A percentile compares a stretch with the other conserved stretches of the same genome.
These are phyloP conservation scores for Kockovaella imperatae DNA, from an alignment of 768 basidiomycete genomes.

Conservation along the genomic window DNA sequence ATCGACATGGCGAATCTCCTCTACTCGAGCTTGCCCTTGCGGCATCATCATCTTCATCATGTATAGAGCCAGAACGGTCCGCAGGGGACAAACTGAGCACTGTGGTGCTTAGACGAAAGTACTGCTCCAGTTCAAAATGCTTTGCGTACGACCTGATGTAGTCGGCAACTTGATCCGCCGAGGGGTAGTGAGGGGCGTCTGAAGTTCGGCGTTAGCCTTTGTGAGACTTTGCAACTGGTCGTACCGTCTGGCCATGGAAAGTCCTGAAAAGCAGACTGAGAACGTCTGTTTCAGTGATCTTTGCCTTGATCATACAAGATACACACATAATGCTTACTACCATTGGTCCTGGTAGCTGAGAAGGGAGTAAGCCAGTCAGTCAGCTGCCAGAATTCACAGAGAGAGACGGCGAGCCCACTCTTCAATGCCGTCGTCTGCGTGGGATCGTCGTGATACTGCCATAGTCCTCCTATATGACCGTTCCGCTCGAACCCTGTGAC, in stretches of 20 bases:
- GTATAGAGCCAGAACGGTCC: no score
- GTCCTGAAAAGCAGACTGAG: conserved; percentile 3
- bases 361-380: not conserved
- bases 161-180: not conserved
- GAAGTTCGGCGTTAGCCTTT: not conserved
- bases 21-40: no score
- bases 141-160: conserved; percentile 9
- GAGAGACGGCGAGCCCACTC: conserved; percentile 4
- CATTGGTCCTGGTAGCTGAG: conserved; percentile 6
- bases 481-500: conserved; percentile 5
- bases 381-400: no score
- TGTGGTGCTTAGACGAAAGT: conserved; percentile 1
- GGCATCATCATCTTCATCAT: no score
- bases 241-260: conserved; percentile 8
- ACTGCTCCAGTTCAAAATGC: conserved; percentile 2
- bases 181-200: conserved; percentile 9
- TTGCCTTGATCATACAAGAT: not conserved
- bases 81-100: no score
- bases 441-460: conserved; percentile 3
- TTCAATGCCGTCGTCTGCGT: conserved; percentile 4
- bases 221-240: not conserved
- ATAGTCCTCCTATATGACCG: conserved; percentile 11
- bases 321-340: conserved; percentile 10
- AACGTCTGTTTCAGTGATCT: no score
- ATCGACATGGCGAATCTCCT: no score